Evolutionary conservation across 306 rosid species (phyloP), one percentile per base, ranked within the genome.

Genomic region (Vigna angularis): DNA sequence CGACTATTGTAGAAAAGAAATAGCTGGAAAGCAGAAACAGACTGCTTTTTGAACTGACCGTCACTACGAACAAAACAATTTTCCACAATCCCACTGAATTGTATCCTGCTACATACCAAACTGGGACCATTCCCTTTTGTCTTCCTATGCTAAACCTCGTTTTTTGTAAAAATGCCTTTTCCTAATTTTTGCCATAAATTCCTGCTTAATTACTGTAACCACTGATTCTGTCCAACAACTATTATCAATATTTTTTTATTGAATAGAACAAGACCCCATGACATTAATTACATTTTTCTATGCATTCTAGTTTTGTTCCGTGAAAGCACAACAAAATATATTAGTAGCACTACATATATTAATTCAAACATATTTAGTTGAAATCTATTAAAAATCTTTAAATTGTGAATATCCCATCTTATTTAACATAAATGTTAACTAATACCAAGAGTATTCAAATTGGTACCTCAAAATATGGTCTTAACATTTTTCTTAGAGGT

Each of bases 21-120:
- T 53, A 75, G 86, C 87, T 79, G 88, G 89, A 76, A 1, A 42
- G 80, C 88, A 68, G 42, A 11, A 53, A 73, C 20, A 72, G 18
- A 32, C 52, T 16, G 81, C 70, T 77, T 83, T 76, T 80, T 66
- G 88, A 44, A 76, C 82, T 45, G 9, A 11, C 0, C 51, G 13
- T 34, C 38, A 56, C 61, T 36, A 30, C 75, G 9, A 56, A 69
- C 3, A 28, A 52, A 53, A 42, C 36, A 45, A 16, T 4, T 65
- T 64, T 74, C 83, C 56, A 22, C 55, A 16, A 59, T 47, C 66
- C 30, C 14, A 53, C 42, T 2, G 7, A 26, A 48, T 3, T 6
- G 14, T 10, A 10, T 45, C 12, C 13, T 34, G 50, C 6, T 26
- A 5, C 56, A 53, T 65, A 64, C 74, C 62, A 28, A 52, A 55